phyloP scores from a whole-genome alignment of 768 basidiomycete genomes.

The Collybia mongolica region DNA sequence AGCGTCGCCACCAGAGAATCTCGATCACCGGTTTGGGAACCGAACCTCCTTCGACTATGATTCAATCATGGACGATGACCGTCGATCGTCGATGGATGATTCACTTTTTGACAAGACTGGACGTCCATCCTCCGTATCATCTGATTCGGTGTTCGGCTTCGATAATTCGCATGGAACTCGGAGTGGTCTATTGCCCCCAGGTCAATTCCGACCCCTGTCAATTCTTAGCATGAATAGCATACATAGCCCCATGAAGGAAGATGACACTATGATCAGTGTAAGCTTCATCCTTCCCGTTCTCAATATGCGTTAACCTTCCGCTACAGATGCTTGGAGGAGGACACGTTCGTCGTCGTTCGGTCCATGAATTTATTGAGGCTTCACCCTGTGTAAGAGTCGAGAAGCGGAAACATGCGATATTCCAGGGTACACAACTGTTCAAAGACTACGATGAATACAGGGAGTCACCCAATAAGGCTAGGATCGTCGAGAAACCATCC shows the following conservation, averaged over 20 bases:
- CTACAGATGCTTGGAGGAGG: slow-evolving; percentile 78
- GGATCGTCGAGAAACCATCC: slow-evolving; percentile 61
- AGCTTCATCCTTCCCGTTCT: slow-evolving; percentile 18
- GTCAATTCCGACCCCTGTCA: slow-evolving; percentile 65
- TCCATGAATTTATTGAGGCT: slow-evolving; percentile 62
- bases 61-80: slow-evolving; percentile 62
- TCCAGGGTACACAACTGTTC: slow-evolving; percentile 28
- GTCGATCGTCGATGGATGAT: slow-evolving; percentile 32
- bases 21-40: slow-evolving; percentile 24
- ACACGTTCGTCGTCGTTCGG: slow-evolving; percentile 65
- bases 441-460: slow-evolving; percentile 26
- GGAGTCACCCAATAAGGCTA: slow-evolving; percentile 43
- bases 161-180: slow-evolving; percentile 34
- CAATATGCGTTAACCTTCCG: slow-evolving; percentile 1
- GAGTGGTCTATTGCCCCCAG: slow-evolving; percentile 38
- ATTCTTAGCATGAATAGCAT: slow-evolving; percentile 50
- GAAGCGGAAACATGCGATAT: slow-evolving; percentile 54
- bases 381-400: slow-evolving; percentile 70
- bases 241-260: slow-evolving; percentile 58
- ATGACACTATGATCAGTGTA: slow-evolving; percentile 83
- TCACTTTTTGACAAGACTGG: slow-evolving; percentile 59
- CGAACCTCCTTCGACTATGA: slow-evolving; percentile 59
- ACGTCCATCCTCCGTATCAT: slow-evolving; percentile 45
- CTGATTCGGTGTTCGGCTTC: slow-evolving; percentile 63
- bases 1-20: slow-evolving; percentile 58